phyloP scores from a whole-genome alignment of 768 basidiomycete species.

The Tremella mesenterica region DNA sequence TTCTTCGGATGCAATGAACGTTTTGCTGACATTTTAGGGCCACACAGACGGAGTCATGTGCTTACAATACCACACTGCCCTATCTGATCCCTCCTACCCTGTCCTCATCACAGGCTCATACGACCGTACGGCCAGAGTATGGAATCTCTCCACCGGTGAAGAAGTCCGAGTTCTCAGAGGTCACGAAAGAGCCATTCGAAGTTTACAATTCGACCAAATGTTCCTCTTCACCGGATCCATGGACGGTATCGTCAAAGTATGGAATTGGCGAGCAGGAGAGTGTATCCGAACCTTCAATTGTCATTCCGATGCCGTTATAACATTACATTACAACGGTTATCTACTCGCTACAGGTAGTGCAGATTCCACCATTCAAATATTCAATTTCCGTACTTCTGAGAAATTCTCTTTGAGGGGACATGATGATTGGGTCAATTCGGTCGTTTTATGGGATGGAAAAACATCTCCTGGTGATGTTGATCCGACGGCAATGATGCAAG shows the following conservation, averaged over 20 bases:
- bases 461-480: conserved; percentile 44
- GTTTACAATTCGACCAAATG: conserved; percentile 88
- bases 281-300: conserved; percentile 65
- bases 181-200: conserved; percentile 82
- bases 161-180: conserved; percentile 76
- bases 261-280: conserved; percentile 40
- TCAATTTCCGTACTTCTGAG: conserved; percentile 77
- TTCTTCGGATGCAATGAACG: no score
- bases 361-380: conserved; percentile 68
- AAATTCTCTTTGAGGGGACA: conserved; percentile 91
- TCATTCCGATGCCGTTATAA: conserved; percentile 84
- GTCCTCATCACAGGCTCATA: conserved; percentile 97
- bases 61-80: conserved; percentile 68
- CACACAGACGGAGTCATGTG: conserved; percentile 97
- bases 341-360: conserved; percentile 87
- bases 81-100: conserved; percentile 62
- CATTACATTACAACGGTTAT: conserved; percentile 81
- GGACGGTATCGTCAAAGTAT: conserved; percentile 90
- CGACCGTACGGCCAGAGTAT: conserved; percentile 85
- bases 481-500: conserved; percentile 14
- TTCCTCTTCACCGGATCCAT: conserved; percentile 93
- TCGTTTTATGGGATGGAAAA: conserved; percentile 74
- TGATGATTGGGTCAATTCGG: conserved; percentile 90
- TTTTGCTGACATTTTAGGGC: conserved; percentile 48
- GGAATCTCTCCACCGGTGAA: conserved; percentile 88